Base-by-base conservation (phyloP, 441 rosid genomes). In the Arabidopsis hybrid region DNA sequence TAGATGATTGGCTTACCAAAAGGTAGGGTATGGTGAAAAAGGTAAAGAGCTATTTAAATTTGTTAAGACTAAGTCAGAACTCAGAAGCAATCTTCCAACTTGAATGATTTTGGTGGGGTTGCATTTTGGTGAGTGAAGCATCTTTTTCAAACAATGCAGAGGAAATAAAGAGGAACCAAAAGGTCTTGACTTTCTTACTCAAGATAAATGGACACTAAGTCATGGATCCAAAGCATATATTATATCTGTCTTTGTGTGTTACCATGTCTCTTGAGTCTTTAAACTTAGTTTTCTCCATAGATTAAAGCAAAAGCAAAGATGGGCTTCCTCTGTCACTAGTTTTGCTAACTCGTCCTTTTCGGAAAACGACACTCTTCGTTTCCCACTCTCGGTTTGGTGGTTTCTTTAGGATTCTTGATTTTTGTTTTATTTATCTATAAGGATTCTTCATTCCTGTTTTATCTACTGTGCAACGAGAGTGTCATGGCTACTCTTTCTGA, bases 261-360 rank as follows among this genome's bases (percentile, higher is more conserved):
- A 55, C 47, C 65, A 71, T 76, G 76, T 69, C 76, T 57, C 61
- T 52, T 60, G 42, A 36, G 34, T 65, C 56, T 6, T 6, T 52
- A 61, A 32, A 53, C 66, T 67, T 67, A 21, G 45, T 80, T 42
- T 68, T 72, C 68, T 71, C 64, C 59, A 51, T 51, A 21, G 76
- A 77, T 64, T 77, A 31, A 65, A 71, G 69, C 68, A 71, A 71
- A 60, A 71, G 46, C 75, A 72, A 60, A 75, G 89, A 75, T 84
- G 87, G 69, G 83, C 65, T 80, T 81, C 73, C 76, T 84, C 86
- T 73, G 67, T 84, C 90, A 69, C n/a, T 49, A 68, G 83, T 7
- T 88, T 73, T 88, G 84, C 56, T 76, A 65, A 68, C 26, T 58
- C 55, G 75, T 88, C 90, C 16, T 81, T 87, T 78, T 83, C 89